phyloP scores from a whole-genome alignment of 768 basidiomycete genomes.

The Trametes meyenii region DNA sequence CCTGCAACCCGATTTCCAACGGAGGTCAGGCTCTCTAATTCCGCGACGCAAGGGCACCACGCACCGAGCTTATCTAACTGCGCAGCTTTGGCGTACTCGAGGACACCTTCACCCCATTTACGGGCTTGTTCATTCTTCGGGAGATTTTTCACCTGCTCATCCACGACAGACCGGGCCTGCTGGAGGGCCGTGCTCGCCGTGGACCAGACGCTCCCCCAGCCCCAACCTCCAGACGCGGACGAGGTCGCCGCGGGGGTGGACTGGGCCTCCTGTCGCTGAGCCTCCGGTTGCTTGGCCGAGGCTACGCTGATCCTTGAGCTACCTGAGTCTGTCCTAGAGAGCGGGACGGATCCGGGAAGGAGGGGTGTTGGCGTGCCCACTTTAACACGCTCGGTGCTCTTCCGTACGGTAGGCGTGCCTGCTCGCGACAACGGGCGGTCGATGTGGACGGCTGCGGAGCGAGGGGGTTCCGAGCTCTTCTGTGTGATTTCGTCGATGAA shows the following conservation, averaged over 20 bases:
- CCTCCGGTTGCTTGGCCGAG: slow-evolving; percentile 12
- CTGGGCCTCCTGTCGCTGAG: slow-evolving; percentile 23
- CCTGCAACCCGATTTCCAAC: slow-evolving; percentile 48
- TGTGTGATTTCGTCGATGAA: slow-evolving; percentile 95
- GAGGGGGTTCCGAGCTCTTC: slow-evolving; percentile 81
- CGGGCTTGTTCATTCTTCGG: slow-evolving; percentile 85
- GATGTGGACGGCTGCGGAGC: slow-evolving; percentile 55
- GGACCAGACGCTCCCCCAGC: slow-evolving; percentile 90
- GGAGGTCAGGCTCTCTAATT: slow-evolving; percentile 2
- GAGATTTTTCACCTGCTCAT: slow-evolving; percentile 90
- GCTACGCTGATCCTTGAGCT: slow-evolving; percentile 26
- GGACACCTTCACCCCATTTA: slow-evolving; percentile 85
- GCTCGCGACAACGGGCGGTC: slow-evolving; percentile 65
- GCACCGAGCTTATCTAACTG: slow-evolving; percentile 90
- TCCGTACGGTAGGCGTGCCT: slow-evolving; percentile 70
- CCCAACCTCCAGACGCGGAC: slow-evolving; percentile 51
- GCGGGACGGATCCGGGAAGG: slow-evolving; percentile 41
- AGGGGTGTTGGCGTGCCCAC: slow-evolving; percentile 49
- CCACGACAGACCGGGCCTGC: slow-evolving; percentile 85
- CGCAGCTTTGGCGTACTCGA: slow-evolving; percentile 82
- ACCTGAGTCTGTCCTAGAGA: slow-evolving; percentile 31
- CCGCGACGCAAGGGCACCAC: slow-evolving; percentile 26
- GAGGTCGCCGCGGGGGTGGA: slow-evolving; percentile 15
- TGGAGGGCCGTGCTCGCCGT: slow-evolving; percentile 85
- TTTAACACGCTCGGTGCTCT: slow-evolving; percentile 76